Evolutionary conservation across 805 yeast genomes (phyloP), one percentile per base, ranked within the genome.

Genomic region (Saccharomycopsis fibuligera): DNA sequence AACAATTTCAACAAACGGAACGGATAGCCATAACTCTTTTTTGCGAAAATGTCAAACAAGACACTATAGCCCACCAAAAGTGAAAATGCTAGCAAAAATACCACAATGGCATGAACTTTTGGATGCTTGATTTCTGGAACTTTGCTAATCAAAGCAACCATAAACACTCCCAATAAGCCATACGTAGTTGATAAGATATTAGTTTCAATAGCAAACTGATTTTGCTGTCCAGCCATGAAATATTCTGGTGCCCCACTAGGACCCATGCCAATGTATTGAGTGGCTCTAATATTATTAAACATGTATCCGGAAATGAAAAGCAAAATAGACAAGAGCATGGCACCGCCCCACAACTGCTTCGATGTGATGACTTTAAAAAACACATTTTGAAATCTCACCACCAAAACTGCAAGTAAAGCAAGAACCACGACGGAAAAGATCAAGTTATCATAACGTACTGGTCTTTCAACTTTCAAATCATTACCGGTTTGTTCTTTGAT

Each of bases 221-320:
- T 69, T 60, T 83, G 86, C 58, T 85, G 89, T 31, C 88, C 88
- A 3, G 72, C 69, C 2, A 62, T 54, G 37, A 82, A 70, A 61
- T 82, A 86, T 41, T 66, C 74, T 23, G 69, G 62, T 23, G 61
- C 62, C 42, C 77, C 77, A 39, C 63, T 57, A 33, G 62, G 63
- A 39, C 65, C 63, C 39, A 65, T 63, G 29, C 76, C 76, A 33
- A 75, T 69, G 54, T 73, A 68, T 27, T 74, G 89, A 5, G 82
- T 73, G 35, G 76, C 75, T 64, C 97, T 79, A 54, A 93, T 93
- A 56, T 78, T 76, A 64, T 88, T 90, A 75, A 80, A 93, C 99
- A 93, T 93, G 67, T 89, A 85, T 16, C 99, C 99, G 5, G 91
- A 72, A 42, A 77, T 79, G 71, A 90, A 86, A 57, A 89, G 67